A percentile compares a stretch with the other conserved stretches of the same genome.
These are phyloP conservation scores for Pichia rugopelliculosa DNA, from an alignment of 805 yeast species.

Conservation along the genomic window DNA sequence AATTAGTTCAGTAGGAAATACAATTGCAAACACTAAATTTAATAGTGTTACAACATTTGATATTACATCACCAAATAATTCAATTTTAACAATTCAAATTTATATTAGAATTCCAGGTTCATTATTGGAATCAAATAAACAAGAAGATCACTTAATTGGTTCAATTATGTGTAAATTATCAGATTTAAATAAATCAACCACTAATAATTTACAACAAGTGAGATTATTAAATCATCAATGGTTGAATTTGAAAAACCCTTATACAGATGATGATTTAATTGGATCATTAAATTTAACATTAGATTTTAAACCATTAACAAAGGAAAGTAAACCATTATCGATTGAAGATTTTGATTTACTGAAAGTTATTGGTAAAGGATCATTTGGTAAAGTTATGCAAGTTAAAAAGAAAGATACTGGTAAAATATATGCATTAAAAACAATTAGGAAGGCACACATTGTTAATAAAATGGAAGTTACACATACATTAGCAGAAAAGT, in stretches of 20 bases:
- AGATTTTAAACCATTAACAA: slow-evolving; percentile 31
- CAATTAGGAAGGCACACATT: slow-evolving; percentile 88
- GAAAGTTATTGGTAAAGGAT: slow-evolving; percentile 96
- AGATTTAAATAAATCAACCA: slow-evolving; percentile 13
- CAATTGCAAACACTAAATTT: slow-evolving; percentile 72
- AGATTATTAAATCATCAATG: slow-evolving; percentile 65
- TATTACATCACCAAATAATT: slow-evolving; percentile 49
- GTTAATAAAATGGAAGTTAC: slow-evolving; percentile 92
- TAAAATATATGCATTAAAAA: slow-evolving; percentile 89
- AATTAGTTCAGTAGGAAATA: slow-evolving; percentile 79
- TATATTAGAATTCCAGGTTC: slow-evolving; percentile 72
- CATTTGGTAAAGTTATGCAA: slow-evolving; percentile 98
- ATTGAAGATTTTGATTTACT: slow-evolving; percentile 89
- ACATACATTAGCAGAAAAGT: slow-evolving; percentile 93
- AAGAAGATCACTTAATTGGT: slow-evolving; percentile 70
- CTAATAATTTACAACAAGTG: slow-evolving; percentile 29
- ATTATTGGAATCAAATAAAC: slow-evolving; percentile 34
- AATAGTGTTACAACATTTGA: slow-evolving; percentile 89
- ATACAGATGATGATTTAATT: slow-evolving; percentile 24
- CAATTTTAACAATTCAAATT: slow-evolving; percentile 57
- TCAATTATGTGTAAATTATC: slow-evolving; percentile 53
- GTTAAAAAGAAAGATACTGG: slow-evolving; percentile 93
- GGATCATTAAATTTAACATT: slow-evolving; percentile 35
- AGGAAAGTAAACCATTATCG: slow-evolving; percentile 45
- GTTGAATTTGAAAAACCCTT: slow-evolving; percentile 29